Base-by-base conservation (phyloP, 441 rosid genomes). In the Bocquillonia castaneifolia region DNA sequence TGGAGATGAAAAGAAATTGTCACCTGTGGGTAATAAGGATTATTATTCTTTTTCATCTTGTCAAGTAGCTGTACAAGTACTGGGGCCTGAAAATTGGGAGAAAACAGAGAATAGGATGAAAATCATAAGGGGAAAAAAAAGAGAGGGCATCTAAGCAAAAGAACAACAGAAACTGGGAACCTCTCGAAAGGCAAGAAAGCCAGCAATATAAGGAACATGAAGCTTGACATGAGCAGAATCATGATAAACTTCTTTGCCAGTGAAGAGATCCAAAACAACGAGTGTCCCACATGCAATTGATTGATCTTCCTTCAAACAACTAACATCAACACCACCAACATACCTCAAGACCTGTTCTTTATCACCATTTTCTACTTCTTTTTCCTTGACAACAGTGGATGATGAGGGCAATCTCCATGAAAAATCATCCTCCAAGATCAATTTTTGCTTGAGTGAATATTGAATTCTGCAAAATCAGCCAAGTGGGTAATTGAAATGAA, bases 111-210 rank as follows among this genome's bases (percentile, higher is more conserved):
- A 22, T 8, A 3, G 6, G 14, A 61, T 13, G 32, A 20, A 61
- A 0, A 51, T 50, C 32, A 14, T 6, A 18, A n/a, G n/a, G n/a
- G 3, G 14, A 47, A 20, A 17, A 34, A 4, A 5, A 48, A 1
- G 20, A 26, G 23, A 25, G 23, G 18, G 0, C 13, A 26, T 4
- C 22, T n/a, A 20, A 7, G 32, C 22, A 59, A 67, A 60, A 22
- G 47, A 22, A 47, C 32, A 64, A 23, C 28, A 14, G 51, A 61
- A 36, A 26, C 36, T 14, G 14, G 42, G 3, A 56, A 90, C 98
- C 92, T 93, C 97, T 37, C 98, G 82, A 74, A 90, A 88, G 67
- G 98, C 93, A 39, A 93, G 97, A 77, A 88, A 93, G 54, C 88
- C 88, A 51, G 96, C 88, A n/a, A 86, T 78, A 54, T 93, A 93